Conservation (phyloP, 2,329 filamentous ascomycete genomes). For the Aphanocladium album region DNA sequence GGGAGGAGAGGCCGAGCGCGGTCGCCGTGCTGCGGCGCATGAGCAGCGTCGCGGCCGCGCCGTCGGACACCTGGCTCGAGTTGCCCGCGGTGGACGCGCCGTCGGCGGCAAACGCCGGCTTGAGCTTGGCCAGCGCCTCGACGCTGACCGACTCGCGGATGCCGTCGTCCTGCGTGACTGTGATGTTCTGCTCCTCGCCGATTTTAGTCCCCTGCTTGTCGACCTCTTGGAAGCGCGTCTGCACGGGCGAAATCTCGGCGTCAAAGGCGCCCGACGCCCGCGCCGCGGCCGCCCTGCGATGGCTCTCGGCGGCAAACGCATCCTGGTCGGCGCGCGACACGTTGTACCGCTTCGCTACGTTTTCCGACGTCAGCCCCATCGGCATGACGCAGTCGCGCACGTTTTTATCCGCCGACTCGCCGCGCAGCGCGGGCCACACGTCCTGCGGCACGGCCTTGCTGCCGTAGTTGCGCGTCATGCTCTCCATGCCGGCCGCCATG, state of each 20-base stretch:
- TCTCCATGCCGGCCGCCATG: slow-evolving; percentile 89
- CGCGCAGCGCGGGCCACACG: slow-evolving; percentile 68
- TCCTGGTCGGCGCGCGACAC: slow-evolving; percentile 75
- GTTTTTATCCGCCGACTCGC: slow-evolving; percentile 59
- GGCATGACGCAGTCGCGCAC: slow-evolving; percentile 86
- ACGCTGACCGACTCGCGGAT: slow-evolving; percentile 63
- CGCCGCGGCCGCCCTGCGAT: slow-evolving; percentile 67
- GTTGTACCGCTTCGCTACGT: slow-evolving; percentile 73
- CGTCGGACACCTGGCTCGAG: slow-evolving; percentile 79
- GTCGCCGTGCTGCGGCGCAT: slow-evolving; percentile 79
- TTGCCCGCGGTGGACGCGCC: slow-evolving; percentile 84
- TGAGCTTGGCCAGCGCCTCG: slow-evolving; percentile 71
- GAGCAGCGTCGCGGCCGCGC: slow-evolving; percentile 76
- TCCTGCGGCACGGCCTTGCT: slow-evolving; percentile 76
- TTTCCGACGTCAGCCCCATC: slow-evolving; percentile 89
- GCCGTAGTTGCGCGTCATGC: slow-evolving; percentile 91
- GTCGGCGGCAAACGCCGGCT: slow-evolving; percentile 74
- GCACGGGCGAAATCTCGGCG: slow-evolving; percentile 74
- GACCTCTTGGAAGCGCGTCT: slow-evolving; percentile 60
- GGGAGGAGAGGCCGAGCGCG: slow-evolving; percentile 61
- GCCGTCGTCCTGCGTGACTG: slow-evolving; percentile 75
- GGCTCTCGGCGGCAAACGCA: slow-evolving; percentile 69
- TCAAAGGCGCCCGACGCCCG: slow-evolving; percentile 66
- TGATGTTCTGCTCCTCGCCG: slow-evolving; percentile 55
- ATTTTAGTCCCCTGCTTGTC: slow-evolving; percentile 55